Percentiles rank a stretch among this genome's conserved stretches.
Conservation (phyloP, 352 stramenopile genomes). For the Hyaloperonospora brassicae region DNA sequence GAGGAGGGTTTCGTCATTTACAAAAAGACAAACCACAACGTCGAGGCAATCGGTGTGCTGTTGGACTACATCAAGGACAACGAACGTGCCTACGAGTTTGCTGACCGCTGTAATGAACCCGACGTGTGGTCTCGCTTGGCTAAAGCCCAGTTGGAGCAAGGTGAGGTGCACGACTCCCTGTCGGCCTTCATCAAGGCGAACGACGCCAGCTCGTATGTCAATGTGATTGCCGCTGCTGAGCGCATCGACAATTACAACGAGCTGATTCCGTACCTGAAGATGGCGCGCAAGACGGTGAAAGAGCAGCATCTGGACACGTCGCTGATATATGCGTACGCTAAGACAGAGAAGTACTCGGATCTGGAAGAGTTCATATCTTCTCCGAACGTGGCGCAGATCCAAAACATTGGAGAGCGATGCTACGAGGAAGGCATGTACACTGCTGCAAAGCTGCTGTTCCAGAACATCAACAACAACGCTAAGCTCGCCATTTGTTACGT, state of each 20-base stretch:
- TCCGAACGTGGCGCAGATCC: slow-evolving; percentile 99
- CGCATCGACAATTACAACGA: slow-evolving; percentile 94
- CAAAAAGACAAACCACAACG: slow-evolving; percentile 98
- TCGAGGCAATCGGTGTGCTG: slow-evolving; percentile 89
- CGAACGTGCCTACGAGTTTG: slow-evolving; percentile 98
- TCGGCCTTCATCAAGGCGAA: slow-evolving; percentile 99
- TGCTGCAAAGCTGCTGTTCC: slow-evolving; percentile 97
- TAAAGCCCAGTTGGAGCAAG: slow-evolving; percentile 96
- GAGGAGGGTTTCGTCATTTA: slow-evolving; percentile 99
- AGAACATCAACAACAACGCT: slow-evolving; percentile 99
- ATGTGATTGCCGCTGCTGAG: slow-evolving; percentile 96
- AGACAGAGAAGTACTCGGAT: slow-evolving; percentile 97
- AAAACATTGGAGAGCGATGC: slow-evolving; percentile 96
- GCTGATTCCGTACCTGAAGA: slow-evolving; percentile 98
- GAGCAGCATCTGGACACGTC: slow-evolving; percentile 99
- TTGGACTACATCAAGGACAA: slow-evolving; percentile 96
- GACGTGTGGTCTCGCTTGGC: slow-evolving; percentile 98
- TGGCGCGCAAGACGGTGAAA: slow-evolving; percentile 98
- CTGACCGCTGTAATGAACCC: slow-evolving; percentile 96
- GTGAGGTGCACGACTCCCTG: slow-evolving; percentile 95
- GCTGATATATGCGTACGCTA: slow-evolving; percentile 98
- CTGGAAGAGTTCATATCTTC: slow-evolving; percentile 99
- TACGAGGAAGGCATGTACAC: slow-evolving; percentile 99
- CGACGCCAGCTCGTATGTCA: slow-evolving; percentile 94
- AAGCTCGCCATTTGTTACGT: slow-evolving; percentile 99